A percentile compares a stretch with the other conserved stretches of the same genome.
These are phyloP conservation scores for Annulohypoxylon moriforme DNA, from an alignment of 495 filamentous ascomycete species.

Conservation along the genomic window DNA sequence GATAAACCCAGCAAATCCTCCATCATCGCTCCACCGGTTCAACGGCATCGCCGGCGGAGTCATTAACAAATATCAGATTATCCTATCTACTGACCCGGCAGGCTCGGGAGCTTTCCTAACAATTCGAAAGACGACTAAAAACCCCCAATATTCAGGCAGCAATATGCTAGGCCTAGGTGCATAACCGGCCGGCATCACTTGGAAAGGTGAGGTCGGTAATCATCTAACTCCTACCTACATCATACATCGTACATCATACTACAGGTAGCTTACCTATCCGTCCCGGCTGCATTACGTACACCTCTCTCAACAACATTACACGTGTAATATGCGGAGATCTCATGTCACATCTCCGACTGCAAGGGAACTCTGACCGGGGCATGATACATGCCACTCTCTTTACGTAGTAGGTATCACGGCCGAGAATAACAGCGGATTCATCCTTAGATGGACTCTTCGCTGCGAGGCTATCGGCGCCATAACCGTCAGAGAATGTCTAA, in stretches of 20 bases:
- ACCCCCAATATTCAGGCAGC: constrained; percentile 39
- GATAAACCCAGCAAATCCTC: constrained; percentile 38
- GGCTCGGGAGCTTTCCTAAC: constrained; percentile 22
- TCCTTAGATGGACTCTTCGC: constrained; percentile 3
- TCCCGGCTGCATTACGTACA: constrained; percentile 33
- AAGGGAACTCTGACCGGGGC: neutral
- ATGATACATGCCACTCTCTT: neutral
- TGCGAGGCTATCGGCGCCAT: constrained; percentile 1
- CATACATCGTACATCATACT: neutral
- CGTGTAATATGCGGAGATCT: constrained; percentile 6
- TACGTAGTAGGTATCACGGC: constrained; percentile 6
- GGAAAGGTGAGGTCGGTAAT: constrained; percentile 16
- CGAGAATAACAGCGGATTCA: neutral
- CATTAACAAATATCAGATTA: constrained; percentile 49
- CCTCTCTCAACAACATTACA: constrained; percentile 13
- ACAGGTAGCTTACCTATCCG: constrained; percentile 28
- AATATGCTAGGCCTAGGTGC: constrained; percentile 10
- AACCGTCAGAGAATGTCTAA: neutral
- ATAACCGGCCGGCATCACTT: constrained; percentile 16
- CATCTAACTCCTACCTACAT: neutral
- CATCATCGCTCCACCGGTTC: constrained; percentile 37
- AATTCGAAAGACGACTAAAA: neutral
- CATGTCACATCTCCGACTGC: constrained; percentile 3
- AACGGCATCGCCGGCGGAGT: constrained; percentile 50
- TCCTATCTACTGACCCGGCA: constrained; percentile 28